A percentile compares a stretch with the other conserved stretches of the same genome.
phyloP scores from a whole-genome alignment of 1,284 basidiomycete genomes.

The Ustilago lituana region DNA sequence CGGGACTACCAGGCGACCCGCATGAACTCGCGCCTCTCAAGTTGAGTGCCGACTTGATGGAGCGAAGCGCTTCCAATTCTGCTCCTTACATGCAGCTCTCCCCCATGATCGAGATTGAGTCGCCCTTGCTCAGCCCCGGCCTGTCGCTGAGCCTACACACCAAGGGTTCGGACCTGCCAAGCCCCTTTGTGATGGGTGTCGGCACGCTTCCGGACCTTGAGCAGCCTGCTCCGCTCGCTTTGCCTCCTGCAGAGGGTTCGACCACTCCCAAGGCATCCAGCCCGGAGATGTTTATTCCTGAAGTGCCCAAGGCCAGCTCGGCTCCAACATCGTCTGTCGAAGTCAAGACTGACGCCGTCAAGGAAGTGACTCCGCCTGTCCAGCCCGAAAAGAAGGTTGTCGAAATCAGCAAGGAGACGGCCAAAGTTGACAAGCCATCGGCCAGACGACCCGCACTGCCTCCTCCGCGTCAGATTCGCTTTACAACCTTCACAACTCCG shows the following conservation, averaged over 20 bases:
- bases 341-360: constrained; percentile 1
- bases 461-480: constrained; percentile 46
- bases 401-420: constrained; percentile 6
- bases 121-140: constrained; percentile 45
- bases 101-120: constrained; percentile 48
- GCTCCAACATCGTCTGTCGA: neutral
- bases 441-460: constrained; percentile 37
- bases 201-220: constrained; percentile 38
- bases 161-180: constrained; percentile 27
- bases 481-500: constrained; percentile 41
- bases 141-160: constrained; percentile 32
- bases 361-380: neutral
- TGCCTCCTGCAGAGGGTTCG: constrained; percentile 31
- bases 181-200: constrained; percentile 45
- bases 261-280: constrained; percentile 28
- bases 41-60: constrained; percentile 32
- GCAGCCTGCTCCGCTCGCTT: constrained; percentile 38
- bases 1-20: constrained; percentile 19
- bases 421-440: constrained; percentile 23
- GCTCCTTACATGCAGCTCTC: constrained; percentile 47
- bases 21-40: constrained; percentile 38
- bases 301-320: neutral
- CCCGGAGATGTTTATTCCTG: constrained; percentile 9
- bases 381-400: constrained; percentile 4
- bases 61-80: constrained; percentile 21